Evolutionary conservation across 345 rosid species (phyloP).

Genomic region (Citrus medica): DNA sequence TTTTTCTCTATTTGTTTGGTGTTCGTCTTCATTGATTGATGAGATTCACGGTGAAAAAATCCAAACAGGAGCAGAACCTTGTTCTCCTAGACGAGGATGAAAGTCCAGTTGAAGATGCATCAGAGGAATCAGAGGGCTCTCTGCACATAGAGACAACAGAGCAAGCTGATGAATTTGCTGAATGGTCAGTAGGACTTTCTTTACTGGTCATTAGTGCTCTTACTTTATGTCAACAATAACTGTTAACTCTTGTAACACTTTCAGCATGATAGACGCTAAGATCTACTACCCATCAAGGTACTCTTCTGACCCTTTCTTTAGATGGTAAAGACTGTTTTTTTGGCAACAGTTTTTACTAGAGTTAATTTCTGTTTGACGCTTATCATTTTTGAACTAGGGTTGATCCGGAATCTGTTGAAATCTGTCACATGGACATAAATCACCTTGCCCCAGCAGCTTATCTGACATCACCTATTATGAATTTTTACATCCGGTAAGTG

Average conservation of each 20-base stretch:
- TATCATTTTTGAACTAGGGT: constrained; percentile 41
- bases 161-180: constrained; percentile 34
- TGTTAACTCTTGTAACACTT: constrained; percentile 22
- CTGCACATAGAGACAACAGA: constrained; percentile 31
- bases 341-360: not conserved
- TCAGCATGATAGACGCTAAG: constrained; percentile 50
- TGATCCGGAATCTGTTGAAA: constrained; percentile 64
- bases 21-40: constrained; percentile 8
- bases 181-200: constrained; percentile 37
- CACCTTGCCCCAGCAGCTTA: constrained; percentile 66
- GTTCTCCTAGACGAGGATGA: constrained; percentile 68
- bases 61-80: constrained; percentile 46
- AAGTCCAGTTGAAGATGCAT: constrained; percentile 30
- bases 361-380: not conserved
- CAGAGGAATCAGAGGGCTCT: constrained; percentile 39
- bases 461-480: constrained; percentile 78
- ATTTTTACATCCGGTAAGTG: constrained; percentile 74
- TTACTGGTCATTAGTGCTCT: constrained; percentile 2
- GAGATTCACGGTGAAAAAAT: constrained; percentile 1
- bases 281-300: constrained; percentile 84
- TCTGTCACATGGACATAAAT: constrained; percentile 51
- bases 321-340: constrained; percentile 1
- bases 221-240: constrained; percentile 7
- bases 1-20: not conserved
- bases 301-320: not conserved